These are phyloP conservation scores for Telopea speciosissima DNA, from an alignment of 177 flowering plant species.

Conservation along the genomic window DNA sequence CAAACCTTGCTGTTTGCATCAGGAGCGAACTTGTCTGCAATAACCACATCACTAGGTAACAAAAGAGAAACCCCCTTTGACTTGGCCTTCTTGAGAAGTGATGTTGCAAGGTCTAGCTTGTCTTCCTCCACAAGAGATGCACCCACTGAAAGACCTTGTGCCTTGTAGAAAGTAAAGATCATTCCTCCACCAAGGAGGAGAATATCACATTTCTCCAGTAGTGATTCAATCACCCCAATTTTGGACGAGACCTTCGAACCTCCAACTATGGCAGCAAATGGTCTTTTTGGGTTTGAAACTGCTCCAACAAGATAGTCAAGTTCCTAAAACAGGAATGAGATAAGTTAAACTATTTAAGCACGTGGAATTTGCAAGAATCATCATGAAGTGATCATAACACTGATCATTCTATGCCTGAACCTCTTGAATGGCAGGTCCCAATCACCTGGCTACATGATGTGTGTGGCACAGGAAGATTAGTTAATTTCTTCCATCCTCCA, in stretches of 20 bases:
- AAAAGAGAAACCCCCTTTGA: constrained; percentile 73
- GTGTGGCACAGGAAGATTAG: background rate
- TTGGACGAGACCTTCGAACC: constrained; percentile 91
- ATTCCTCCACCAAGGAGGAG: constrained; percentile 90
- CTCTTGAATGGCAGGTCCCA: background rate
- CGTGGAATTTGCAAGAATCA: background rate
- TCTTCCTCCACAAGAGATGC: constrained; percentile 87
- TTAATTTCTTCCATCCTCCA: background rate
- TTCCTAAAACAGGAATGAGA: constrained; percentile 39
- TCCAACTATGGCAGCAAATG: constrained; percentile 92
- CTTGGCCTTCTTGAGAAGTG: constrained; percentile 75
- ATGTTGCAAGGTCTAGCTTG: constrained; percentile 69
- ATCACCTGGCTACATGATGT: background rate
- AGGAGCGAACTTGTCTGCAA: constrained; percentile 88
- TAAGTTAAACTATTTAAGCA: too few species aligned
- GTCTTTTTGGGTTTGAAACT: constrained; percentile 72
- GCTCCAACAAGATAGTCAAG: constrained; percentile 89
- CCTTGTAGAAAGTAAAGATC: constrained; percentile 92
- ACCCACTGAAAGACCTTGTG: constrained; percentile 82
- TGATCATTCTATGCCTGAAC: background rate
- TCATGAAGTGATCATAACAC: background rate
- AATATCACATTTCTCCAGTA: constrained; percentile 72
- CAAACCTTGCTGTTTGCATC: constrained; percentile 88
- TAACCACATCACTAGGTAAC: constrained; percentile 70
- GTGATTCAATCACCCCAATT: constrained; percentile 88